Evolutionary conservation across 495 filamentous ascomycete genomes (phyloP).

Genomic region (Cairneyella variabilis): DNA sequence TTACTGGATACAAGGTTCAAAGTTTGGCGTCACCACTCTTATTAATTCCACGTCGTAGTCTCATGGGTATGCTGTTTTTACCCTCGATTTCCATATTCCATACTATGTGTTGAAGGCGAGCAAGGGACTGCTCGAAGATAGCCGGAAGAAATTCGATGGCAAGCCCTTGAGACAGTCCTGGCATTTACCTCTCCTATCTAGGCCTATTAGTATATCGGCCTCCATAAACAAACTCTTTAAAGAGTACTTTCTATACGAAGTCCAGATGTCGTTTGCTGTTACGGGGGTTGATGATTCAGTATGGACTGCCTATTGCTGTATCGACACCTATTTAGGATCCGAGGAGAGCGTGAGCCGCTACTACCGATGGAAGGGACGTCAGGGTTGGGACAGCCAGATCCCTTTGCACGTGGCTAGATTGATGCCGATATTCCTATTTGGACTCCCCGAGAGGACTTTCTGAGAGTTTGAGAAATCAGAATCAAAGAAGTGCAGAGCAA

Average conservation of each 20-base stretch:
- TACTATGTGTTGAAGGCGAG: background rate
- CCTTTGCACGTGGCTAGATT: background rate
- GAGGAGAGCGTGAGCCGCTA: background rate
- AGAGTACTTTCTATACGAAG: constrained; percentile 5
- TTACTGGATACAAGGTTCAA: background rate
- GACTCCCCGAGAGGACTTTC: background rate
- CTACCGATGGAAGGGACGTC: background rate
- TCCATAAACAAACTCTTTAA: background rate
- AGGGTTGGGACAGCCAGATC: background rate
- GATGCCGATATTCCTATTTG: background rate
- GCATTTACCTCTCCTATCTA: background rate
- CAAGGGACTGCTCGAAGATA: background rate
- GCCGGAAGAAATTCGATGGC: background rate
- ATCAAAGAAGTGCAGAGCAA: background rate
- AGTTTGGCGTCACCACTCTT: background rate
- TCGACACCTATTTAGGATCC: constrained; percentile 8
- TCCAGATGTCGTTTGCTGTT: constrained; percentile 3
- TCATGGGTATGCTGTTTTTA: background rate
- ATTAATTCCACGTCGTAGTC: too few relatives aligned
- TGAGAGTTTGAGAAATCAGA: background rate
- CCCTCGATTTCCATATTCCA: constrained; percentile 7
- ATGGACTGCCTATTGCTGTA: constrained; percentile 5
- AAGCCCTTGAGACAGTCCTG: constrained; percentile 1
- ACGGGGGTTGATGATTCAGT: constrained; percentile 9
- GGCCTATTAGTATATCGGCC: background rate